Evolutionary conservation across 371 early-diverging fungal species (phyloP).

Genomic region (Spraguea lophii): DNA sequence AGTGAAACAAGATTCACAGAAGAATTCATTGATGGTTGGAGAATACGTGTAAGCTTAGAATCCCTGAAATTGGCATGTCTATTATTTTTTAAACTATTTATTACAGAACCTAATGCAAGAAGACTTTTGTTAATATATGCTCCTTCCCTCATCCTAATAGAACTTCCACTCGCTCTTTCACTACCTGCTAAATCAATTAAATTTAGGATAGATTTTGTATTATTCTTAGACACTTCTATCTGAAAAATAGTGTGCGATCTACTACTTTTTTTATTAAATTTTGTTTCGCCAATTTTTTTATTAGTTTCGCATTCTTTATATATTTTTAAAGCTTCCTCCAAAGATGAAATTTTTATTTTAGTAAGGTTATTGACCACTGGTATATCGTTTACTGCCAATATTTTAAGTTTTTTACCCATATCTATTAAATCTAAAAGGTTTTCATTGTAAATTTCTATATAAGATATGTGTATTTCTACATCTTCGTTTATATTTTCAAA

Average conservation of each 20-base stretch:
- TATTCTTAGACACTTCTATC: constrained; percentile 42
- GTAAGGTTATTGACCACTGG: constrained; percentile 16
- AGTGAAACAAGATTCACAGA: constrained; percentile 57
- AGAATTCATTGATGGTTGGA: constrained; percentile 59
- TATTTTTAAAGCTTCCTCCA: constrained; percentile 56
- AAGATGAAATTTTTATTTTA: constrained; percentile 50
- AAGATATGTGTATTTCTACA: constrained; percentile 66
- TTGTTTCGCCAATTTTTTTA: constrained; percentile 57
- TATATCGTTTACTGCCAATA: constrained; percentile 16
- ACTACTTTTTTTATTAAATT: constrained; percentile 61
- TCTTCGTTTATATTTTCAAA: constrained; percentile 49
- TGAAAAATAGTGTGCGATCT: constrained; percentile 72
- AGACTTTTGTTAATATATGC: constrained; percentile 49
- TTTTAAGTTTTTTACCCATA: constrained; percentile 13
- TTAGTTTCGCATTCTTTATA: constrained; percentile 59
- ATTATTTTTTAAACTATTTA: constrained; percentile 46
- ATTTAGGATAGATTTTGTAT: constrained; percentile 40
- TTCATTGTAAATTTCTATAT: constrained; percentile 78
- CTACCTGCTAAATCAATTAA: constrained; percentile 46
- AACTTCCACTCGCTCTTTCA: constrained; percentile 32
- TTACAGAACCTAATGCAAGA: constrained; percentile 41
- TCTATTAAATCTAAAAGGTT: constrained; percentile 55
- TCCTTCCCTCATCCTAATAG: constrained; percentile 43
- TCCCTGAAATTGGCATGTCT: constrained; percentile 64
- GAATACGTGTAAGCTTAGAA: constrained; percentile 63